Conservation (phyloP, 345 rosid species). For the Anacardium occidentale region DNA sequence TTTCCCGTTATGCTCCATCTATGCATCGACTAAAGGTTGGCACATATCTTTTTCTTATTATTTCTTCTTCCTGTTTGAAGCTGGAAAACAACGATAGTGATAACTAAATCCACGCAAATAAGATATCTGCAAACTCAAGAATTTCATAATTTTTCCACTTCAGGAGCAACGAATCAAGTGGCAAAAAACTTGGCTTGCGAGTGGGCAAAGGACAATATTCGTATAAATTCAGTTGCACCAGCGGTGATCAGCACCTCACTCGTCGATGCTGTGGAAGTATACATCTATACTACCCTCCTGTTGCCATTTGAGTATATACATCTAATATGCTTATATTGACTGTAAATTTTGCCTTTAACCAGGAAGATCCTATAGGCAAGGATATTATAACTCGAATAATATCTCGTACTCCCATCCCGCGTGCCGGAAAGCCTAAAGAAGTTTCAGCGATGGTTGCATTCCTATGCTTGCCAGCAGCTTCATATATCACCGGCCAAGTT, state of each 20-base stretch:
- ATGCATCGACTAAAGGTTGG: slow-evolving; percentile 48
- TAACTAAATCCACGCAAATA: not conserved
- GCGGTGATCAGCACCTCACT: slow-evolving; percentile 39
- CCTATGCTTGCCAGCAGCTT: slow-evolving; percentile 51
- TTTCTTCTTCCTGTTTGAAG: too few species aligned
- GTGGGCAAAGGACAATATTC: slow-evolving; percentile 51
- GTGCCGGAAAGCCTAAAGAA: not conserved
- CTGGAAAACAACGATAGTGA: not conserved
- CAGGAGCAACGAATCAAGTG: slow-evolving; percentile 46
- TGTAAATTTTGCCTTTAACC: not conserved
- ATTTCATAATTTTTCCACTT: not conserved
- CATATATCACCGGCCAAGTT: slow-evolving; percentile 51
- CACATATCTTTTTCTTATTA: not conserved
- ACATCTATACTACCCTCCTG: not conserved
- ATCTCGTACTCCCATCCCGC: slow-evolving; percentile 32
- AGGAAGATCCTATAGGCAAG: not conserved
- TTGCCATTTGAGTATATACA: not conserved
- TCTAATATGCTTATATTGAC: not conserved
- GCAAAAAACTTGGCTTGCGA: slow-evolving; percentile 47
- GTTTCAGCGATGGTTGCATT: slow-evolving; percentile 34
- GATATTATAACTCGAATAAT: not conserved
- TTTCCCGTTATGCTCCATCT: slow-evolving; percentile 28
- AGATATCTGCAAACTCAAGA: too few species aligned
- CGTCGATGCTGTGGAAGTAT: not conserved
- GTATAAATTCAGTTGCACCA: slow-evolving; percentile 43